Evolutionary conservation across 2,329 filamentous ascomycete genomes (phyloP), one percentile per base, ranked within the genome.

Genomic region (Sporothrix brunneoviolacea): DNA sequence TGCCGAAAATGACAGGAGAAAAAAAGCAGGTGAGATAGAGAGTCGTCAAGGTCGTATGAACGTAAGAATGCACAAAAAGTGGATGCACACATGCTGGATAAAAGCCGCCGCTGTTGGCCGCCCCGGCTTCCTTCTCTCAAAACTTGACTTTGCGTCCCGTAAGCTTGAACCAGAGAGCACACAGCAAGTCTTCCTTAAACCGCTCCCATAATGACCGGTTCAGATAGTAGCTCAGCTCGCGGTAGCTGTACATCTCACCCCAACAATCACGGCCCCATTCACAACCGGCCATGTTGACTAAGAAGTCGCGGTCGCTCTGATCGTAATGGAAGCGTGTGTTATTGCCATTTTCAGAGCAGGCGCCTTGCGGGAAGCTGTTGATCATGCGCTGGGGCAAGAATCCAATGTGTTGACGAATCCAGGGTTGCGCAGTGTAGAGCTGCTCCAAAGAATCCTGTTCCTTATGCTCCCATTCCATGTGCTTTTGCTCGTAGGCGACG

Each of bases 391-490:
- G 91, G 0, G 87, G 85, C 41, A 96, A 77, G 69, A 98, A 98
- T 4, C 82, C 91, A 3, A 90, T 84, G 60, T 93, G 87, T 50
- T 88, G 83, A 53, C 93, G 83, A 48, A 97, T 82, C 91, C 93
- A 98, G 1, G 93, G 88, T 65, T 97, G 91, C 50, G 85, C 86
- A 51, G 76, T 79, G 70, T 98, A 98, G 55, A 98, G 76, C 69
- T 95, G 86, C 70, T 96, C 91, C 37, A 98, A 72, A 2, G 91
- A 89, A 64, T 97, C 91, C 69, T 98, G 93, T 67, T 98, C 93
- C 66, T 97, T 97, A 74, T 98, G 93, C 63, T 93, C 91, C 93
- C 93, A 98, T 55, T 93, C 81, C 91, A 96, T 96, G 67, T 98
- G 93, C 65, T 90, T 94, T 70, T 98, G 93, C 70, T 98, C 93